Percentiles rank a stretch among this genome's conserved stretches.
Evolutionary conservation across 2,329 filamentous ascomycete species (phyloP).

Genomic region (Pestalotiopsis sp.): DNA sequence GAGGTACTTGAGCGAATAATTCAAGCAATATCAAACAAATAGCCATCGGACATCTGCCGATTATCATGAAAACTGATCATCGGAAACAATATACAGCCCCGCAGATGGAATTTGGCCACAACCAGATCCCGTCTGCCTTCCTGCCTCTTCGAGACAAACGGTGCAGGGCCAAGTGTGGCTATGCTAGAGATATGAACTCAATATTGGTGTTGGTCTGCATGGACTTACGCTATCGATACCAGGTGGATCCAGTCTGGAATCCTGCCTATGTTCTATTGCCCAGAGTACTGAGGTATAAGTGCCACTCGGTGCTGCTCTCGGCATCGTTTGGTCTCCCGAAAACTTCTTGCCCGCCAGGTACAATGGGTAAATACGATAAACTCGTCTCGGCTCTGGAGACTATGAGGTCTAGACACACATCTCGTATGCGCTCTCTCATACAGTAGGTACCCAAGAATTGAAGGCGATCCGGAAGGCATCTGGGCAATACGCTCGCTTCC

Average conservation of each 20-base stretch:
- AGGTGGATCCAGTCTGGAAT: background rate
- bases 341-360: background rate
- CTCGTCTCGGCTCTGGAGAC: background rate
- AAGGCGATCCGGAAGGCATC: too few relatives aligned
- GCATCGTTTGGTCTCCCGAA: background rate
- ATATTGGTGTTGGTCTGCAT: background rate
- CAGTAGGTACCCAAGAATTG: too few relatives aligned
- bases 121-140: background rate
- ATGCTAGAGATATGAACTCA: background rate
- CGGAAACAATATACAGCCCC: background rate
- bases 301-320: background rate
- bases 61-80: too few relatives aligned
- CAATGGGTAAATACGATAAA: background rate
- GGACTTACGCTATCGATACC: background rate
- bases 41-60: too few relatives aligned
- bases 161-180: background rate
- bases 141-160: background rate
- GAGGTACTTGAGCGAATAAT: too few relatives aligned
- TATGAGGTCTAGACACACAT: background rate
- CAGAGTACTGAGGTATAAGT: background rate
- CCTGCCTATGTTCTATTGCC: background rate
- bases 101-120: background rate
- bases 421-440: too few relatives aligned
- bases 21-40: too few relatives aligned
- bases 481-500: too few relatives aligned